Evolutionary conservation across 148 eudicot species (phyloP), one percentile per base, ranked within the genome.

Genomic region (Chenopodium album): DNA sequence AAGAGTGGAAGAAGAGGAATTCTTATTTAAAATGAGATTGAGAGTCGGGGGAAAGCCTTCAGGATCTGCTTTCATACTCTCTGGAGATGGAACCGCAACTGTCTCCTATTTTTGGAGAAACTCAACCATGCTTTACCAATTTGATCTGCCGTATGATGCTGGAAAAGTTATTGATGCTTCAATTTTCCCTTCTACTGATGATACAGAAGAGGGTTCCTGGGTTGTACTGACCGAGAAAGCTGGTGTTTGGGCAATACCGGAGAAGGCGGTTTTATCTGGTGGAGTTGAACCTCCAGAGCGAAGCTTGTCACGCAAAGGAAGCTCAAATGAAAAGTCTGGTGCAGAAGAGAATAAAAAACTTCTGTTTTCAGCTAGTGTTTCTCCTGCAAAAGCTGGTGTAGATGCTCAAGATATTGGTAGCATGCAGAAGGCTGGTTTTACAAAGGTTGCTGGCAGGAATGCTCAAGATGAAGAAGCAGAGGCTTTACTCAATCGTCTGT

Each of bases 241-340:
- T 84, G 99, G 99, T 79, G 79, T 95, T 37, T 95, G 99, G 99
- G 98, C 95, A n/a, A 95, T 95, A 82, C 99, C 97, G 56, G 98
- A 92, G 86, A 94, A 89, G 82, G 98, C 99, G 44, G 93, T 95
- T 85, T 80, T 95, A 81, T 88, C 89, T 86, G 99, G 98, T 79
- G 98, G 98, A 82, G 98, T 92, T 68, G 98, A 95, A 88, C 97
- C 99, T 75, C 98, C 98, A 70, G 99, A 91, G 85, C 86, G 98
- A 79, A 95, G 99, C 90, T 88, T 95, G 88, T 93, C 98, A 52
- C 98, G 94, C 78, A 95, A 92, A 89, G 97, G 98, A 70, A 95
- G 98, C 87, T 91, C 94, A 54, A 95, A 92, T 84, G 99, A 91
- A 87, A 88, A 88, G 80, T 88, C 92, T 79, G 72, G 85, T 70